Conservation (phyloP, 805 yeast species). For the Zygotorulaspora sp. region DNA sequence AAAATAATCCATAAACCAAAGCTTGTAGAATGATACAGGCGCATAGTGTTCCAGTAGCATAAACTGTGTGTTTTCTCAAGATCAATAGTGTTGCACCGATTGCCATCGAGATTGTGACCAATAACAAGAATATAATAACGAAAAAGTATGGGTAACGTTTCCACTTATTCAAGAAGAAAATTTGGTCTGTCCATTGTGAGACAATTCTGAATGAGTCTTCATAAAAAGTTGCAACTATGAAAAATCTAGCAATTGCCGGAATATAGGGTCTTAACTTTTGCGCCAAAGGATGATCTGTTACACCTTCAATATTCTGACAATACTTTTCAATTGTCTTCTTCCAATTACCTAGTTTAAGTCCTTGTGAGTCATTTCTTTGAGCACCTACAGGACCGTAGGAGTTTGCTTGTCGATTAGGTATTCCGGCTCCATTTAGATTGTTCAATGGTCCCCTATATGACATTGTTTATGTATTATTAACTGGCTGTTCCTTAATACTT, state of each 20-base stretch:
- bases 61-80: constrained; percentile 58
- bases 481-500: too few species aligned
- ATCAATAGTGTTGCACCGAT: constrained; percentile 68
- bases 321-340: constrained; percentile 40
- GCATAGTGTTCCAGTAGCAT: constrained; percentile 66
- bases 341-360: constrained; percentile 1
- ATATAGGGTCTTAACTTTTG: constrained; percentile 60
- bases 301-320: constrained; percentile 51
- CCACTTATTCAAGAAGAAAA: constrained; percentile 72
- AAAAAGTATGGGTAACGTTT: constrained; percentile 75
- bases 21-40: constrained; percentile 80
- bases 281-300: constrained; percentile 47
- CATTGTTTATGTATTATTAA: constrained; percentile 15
- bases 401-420: constrained; percentile 14
- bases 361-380: constrained; percentile 4
- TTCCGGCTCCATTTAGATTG: constrained; percentile 19
- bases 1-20: constrained; percentile 77
- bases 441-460: constrained; percentile 25
- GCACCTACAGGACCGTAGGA: constrained; percentile 10
- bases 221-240: constrained; percentile 88
- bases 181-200: constrained; percentile 89
- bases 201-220: constrained; percentile 84
- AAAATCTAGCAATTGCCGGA: constrained; percentile 82
- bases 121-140: constrained; percentile 62
- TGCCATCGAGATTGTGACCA: constrained; percentile 66